Base-by-base conservation (phyloP, 2,329 filamentous ascomycete genomes). In the Venturia nashicola region DNA sequence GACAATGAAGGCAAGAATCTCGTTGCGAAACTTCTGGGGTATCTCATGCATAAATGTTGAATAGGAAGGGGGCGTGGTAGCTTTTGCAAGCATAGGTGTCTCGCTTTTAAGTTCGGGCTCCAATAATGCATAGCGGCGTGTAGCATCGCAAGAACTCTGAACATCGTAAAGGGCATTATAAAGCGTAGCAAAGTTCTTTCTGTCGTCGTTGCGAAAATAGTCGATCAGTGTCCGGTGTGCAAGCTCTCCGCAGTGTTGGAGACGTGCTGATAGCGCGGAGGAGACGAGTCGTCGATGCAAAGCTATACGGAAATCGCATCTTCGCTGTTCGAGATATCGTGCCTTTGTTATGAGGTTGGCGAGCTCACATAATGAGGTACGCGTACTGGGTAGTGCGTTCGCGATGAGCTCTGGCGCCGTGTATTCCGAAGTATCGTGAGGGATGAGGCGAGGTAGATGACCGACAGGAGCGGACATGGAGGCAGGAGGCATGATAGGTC, bases 161-260 rank as follows among this genome's bases (percentile, higher is more conserved):
- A 92, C 87, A 77, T 92, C 86, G 74, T 91, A 86, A 65, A 93
- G 82, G 65, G 89, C 88, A 79, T 87, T 87, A 74, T 89, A 91
- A 54, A 94, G 76, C 67, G 80, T 82, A 44, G 86, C 83, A 78
- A 94, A 94, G 66, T 80, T 83, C 71, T 87, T 87, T 77, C 90
- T 90, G 76, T 94, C 88, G 72, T 91, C 89, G 61, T 83, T 84
- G 66, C 88, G 85, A 74, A 93, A 91, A 75, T 83, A 85, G 69
- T 93, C 89, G 68, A 90, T 87, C 69, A 94, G 78, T 68, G 87
- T 89, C 67, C 87, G 83, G 72, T 91, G 86, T 66, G 88, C 85
- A 65, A 88, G 83, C 73, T 90, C 87, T 68, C 88, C 87, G 69
- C 86, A 90, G 68, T 88, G 84, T 69, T 86, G 86, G 71, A 93